A percentile compares a stretch with the other conserved stretches of the same genome.
These are phyloP conservation scores for Saccharomycopsis sp. DNA, from an alignment of 805 yeast genomes.

Conservation along the genomic window DNA sequence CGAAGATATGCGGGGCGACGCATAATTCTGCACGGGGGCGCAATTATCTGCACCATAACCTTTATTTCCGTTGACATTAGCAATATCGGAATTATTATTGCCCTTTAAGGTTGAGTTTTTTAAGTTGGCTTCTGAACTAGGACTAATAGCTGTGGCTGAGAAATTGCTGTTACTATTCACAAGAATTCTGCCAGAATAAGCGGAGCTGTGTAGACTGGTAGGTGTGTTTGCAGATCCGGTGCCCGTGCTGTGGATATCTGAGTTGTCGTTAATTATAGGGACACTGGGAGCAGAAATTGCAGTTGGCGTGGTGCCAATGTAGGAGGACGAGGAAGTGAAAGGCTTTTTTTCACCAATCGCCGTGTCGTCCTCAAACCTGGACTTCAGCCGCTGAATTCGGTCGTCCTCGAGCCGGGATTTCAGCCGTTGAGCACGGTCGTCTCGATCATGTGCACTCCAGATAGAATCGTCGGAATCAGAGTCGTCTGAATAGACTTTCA, in stretches of 20 bases:
- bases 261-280: not conserved
- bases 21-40: not conserved
- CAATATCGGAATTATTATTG: not conserved
- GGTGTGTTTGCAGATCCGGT: not conserved
- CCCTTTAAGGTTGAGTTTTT: not conserved
- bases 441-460: not conserved
- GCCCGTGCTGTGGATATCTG: not conserved
- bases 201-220: not conserved
- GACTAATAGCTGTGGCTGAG: not conserved
- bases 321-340: too few relatives aligned
- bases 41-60: not conserved
- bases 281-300: not conserved
- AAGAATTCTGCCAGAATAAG: not conserved
- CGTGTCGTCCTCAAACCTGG: too few relatives aligned
- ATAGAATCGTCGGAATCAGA: constrained; percentile 3
- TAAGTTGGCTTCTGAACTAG: not conserved
- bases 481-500: constrained; percentile 17
- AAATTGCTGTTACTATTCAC: not conserved
- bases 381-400: not conserved
- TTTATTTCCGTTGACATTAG: not conserved
- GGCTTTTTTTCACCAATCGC: too few relatives aligned
- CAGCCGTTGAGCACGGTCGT: not conserved
- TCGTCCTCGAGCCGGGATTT: not conserved
- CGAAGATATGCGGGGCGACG: not conserved
- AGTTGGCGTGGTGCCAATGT: too few relatives aligned